Base-by-base conservation (phyloP, 441 rosid genomes). In the Dalechampia spathulata region DNA sequence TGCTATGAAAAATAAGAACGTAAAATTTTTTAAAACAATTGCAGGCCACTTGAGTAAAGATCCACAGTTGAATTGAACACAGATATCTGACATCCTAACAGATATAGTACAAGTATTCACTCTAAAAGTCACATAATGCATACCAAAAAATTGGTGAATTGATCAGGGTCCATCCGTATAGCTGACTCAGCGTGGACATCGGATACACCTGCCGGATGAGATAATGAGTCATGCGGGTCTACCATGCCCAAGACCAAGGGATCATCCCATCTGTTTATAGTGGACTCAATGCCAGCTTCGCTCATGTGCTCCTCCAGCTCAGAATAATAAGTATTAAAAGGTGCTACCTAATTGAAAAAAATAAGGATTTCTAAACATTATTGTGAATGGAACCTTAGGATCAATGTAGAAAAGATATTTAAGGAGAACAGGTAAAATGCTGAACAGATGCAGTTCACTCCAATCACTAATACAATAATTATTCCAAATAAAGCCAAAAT, bases 171-270 rank as follows among this genome's bases (percentile, higher is more conserved):
- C 44, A 90, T 54, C 45, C 65, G 79, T 23, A 85, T 57, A 25
- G 98, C 96, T 68, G 96, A 72, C 74, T 94, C 99, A 43, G 99
- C 82, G 71, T 86, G 97, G 64, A 78, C 81, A 77, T 90, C 99
- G 59, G 98, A 87, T 14, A 81, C 95, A 41, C 99, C 99, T 1
- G 99, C 98, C 46, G 98, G 95, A 80, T 94, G 99, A 61, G 96
- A 83, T 51, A 87, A 65, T 19, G 99, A 94, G 65, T 94, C 99
- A 22, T 94, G 99, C 10, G 97, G 96, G 78, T 94, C 99, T 69
- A 94, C 75, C 53, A 82, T 78, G 68, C 98, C 99, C 66, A 90
- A 70, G 52, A 90, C 73, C 76, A 90, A 72, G 49, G 92, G 86
- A 73, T 84, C 90, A 75, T 90, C 81, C 99, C 99, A 94, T 72